Evolutionary conservation across 2,329 filamentous ascomycete genomes (phyloP).

Genomic region (Aspergillus pseudoterreus): DNA sequence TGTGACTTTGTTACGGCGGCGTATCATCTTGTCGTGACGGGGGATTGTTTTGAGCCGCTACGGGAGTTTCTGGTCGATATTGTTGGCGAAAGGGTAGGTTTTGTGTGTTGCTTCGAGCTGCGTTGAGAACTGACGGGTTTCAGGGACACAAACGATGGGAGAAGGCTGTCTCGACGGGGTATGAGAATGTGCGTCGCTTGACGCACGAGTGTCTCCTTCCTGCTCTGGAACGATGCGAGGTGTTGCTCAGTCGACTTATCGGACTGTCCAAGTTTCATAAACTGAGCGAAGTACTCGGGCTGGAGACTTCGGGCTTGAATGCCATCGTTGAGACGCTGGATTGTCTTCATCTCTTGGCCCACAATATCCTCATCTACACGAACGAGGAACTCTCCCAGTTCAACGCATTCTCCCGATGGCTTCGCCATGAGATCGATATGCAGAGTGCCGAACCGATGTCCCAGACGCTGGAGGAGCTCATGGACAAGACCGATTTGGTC

Average conservation of each 20-base stretch:
- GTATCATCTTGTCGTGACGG: slow-evolving; percentile 81
- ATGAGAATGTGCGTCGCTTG: slow-evolving; percentile 72
- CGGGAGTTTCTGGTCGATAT: slow-evolving; percentile 87
- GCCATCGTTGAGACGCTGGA: slow-evolving; percentile 64
- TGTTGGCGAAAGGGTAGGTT: slow-evolving; percentile 68
- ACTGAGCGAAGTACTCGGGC: slow-evolving; percentile 61
- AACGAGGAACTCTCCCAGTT: slow-evolving; percentile 79
- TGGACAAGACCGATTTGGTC: slow-evolving; percentile 72
- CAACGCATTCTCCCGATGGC: slow-evolving; percentile 73
- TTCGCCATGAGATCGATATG: slow-evolving; percentile 77
- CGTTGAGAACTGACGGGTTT: slow-evolving; percentile 6
- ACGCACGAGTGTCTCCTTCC: slow-evolving; percentile 86
- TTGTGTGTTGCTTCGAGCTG: not conserved
- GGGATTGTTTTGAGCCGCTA: slow-evolving; percentile 70
- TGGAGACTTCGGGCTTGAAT: slow-evolving; percentile 61
- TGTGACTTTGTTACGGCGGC: slow-evolving; percentile 70
- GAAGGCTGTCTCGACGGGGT: slow-evolving; percentile 72
- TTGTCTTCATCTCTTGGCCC: slow-evolving; percentile 69
- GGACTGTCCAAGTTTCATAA: slow-evolving; percentile 81
- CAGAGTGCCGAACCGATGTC: slow-evolving; percentile 62
- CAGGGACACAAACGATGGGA: slow-evolving; percentile 95
- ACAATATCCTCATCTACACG: slow-evolving; percentile 67
- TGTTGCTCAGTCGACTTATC: slow-evolving; percentile 77
- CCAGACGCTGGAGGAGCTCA: slow-evolving; percentile 63
- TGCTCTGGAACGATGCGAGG: slow-evolving; percentile 74